Conservation (phyloP, 192 early-diverging fungal species). For the Rhizoclosmatium sp. region DNA sequence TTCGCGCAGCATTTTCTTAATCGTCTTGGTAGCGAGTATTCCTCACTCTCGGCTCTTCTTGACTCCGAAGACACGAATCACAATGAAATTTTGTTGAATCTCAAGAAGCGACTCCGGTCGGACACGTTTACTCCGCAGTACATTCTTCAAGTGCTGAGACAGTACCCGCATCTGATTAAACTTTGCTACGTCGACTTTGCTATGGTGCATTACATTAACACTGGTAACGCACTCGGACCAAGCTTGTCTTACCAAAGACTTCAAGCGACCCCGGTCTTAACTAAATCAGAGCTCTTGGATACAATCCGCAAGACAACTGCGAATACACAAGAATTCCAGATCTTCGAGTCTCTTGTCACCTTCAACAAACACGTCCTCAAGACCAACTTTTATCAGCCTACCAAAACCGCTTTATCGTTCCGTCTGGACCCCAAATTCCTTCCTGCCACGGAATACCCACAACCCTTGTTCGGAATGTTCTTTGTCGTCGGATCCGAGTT, state of each 20-base stretch:
- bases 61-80: constrained; percentile 77
- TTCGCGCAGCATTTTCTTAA: constrained; percentile 99
- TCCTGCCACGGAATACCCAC: constrained; percentile 94
- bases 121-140: constrained; percentile 98
- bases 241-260: constrained; percentile 91
- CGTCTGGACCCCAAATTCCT: constrained; percentile 94
- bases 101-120: constrained; percentile 96
- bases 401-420: constrained; percentile 98
- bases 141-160: constrained; percentile 93
- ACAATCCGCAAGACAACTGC: constrained; percentile 87
- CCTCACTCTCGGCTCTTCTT: constrained; percentile 81
- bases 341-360: constrained; percentile 90
- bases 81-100: constrained; percentile 90
- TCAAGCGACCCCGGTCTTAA: constrained; percentile 74
- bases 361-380: constrained; percentile 98
- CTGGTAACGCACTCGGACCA: constrained; percentile 61
- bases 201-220: constrained; percentile 83
- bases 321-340: constrained; percentile 92
- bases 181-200: constrained; percentile 95
- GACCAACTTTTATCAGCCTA: constrained; percentile 99
- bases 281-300: constrained; percentile 82
- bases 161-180: constrained; percentile 91
- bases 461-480: constrained; percentile 91
- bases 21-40: constrained; percentile 93
- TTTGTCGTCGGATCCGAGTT: constrained; percentile 96